Evolutionary conservation across 2,329 filamentous ascomycete genomes (phyloP), one percentile per base, ranked within the genome.

Genomic region (Reticulascus tulasneorum): DNA sequence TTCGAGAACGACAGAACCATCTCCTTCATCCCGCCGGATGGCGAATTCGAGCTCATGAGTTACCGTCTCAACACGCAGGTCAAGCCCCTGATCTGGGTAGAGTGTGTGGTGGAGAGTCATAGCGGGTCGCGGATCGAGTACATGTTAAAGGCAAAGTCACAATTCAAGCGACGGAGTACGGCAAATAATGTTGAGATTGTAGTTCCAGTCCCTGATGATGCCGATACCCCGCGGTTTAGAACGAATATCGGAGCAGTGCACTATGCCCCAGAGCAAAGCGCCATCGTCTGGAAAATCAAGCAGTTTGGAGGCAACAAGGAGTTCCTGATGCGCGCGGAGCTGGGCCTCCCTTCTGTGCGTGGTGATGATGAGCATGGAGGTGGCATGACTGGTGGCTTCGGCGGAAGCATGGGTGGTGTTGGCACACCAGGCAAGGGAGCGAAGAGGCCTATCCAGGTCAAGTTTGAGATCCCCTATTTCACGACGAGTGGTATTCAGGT

Each of bases 391-490:
- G 91, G 91, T 54, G 91, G 91, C 1, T 96, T 96, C 54, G 91
- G 91, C 45, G 91, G 91, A 15, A 95, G 88, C 58, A 96, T 96
- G 90, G 91, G 91, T 40, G 91, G 91, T 47, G 79, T 93, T 19
- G 81, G 77, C n/a, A 75, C 80, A 5, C 62, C 66, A 15, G 82
- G 80, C 40, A 97, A 97, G 69, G 86, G 86, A 15, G 77, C 79
- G 38, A 98, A 97, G 75, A 73, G 93, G 50, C 93, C 93, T 1
- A 98, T 98, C 55, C 91, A 90, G 62, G 93, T 98, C 69, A 98
- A 98, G 70, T 98, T 98, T 60, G 93, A 98, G 71, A 98, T 98
- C 57, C 93, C 93, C n/a, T 98, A 98, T 67, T 98, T 98, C 61
- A 98, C 93, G n/a, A 98, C 94, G 4, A 94, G 86, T 66, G 93